Evolutionary conservation across 2,329 filamentous ascomycete species (phyloP), one percentile per base, ranked within the genome.

Genomic region (Ceratocystis harringtonii): DNA sequence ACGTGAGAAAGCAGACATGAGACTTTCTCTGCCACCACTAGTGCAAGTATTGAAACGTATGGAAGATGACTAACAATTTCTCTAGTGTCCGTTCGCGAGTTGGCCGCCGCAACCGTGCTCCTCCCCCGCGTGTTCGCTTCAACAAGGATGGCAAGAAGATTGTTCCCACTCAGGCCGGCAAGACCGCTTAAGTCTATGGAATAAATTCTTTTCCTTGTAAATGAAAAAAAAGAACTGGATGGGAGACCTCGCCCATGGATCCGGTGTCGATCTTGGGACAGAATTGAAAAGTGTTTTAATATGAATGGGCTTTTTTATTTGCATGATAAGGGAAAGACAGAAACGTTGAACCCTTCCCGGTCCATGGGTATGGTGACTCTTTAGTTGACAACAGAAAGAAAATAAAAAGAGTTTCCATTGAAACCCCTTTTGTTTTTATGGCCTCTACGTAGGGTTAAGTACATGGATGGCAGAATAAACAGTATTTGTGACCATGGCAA

Each of bases 121-220:
- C 94, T 75, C 94, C 94, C 73, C 94, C 94, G 76, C 87, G 94
- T 78, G 92, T 99, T 75, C 85, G 94, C 76, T 99, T 95, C 90
- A 99, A 99, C 89, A 96, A 97, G 88, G 94, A 99, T 77, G 92
- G 92, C 84, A 99, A 99, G 91, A 99, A 99, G 89, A 87, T 99
- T 78, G 88, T 87, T 78, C 91, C 92, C 72, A 88, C 88, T 76
- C 86, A 90, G 80, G 81, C 82, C 72, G 82, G 84, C 75, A 90
- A 89, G 82, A 81, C 81, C 74, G 63, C 63, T 30, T 67, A 68
- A 68, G 41, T 63, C 25, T 22, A 5, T 48, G 22, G 45, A 62
- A 62, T 62, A 41, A 28, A 19, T 30, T 25, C 45, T 45, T 63
- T 32, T 41, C 22, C 15, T 60, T 58, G 30, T 19, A 30, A 58